Conservation (phyloP, 2,329 filamentous ascomycete genomes). For the Microcera coccophila region DNA sequence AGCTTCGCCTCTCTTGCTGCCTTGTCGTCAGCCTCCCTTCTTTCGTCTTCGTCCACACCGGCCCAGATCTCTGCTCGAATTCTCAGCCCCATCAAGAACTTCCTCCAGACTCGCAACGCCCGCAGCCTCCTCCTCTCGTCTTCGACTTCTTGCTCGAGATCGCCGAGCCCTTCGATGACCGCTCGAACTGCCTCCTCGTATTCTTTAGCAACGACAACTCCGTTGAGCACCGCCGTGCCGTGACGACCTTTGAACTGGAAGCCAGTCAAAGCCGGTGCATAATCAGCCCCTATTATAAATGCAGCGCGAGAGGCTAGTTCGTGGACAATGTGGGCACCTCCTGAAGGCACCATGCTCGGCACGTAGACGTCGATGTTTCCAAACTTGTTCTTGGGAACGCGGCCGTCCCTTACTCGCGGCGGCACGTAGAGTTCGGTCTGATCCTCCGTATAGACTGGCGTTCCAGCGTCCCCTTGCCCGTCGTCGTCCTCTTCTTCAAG, state of each 20-base stretch:
- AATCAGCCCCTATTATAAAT: conserved; percentile 73
- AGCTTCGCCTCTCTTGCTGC: conserved; percentile 35
- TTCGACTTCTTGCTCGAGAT: conserved; percentile 61
- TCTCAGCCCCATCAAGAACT: conserved; percentile 71
- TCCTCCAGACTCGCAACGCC: conserved; percentile 62
- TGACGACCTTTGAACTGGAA: conserved; percentile 84
- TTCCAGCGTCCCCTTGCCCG: conserved; percentile 38
- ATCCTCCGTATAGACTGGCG: conserved; percentile 56
- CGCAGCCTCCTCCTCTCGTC: conserved; percentile 68
- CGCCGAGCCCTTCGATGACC: conserved; percentile 63
- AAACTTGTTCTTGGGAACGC: conserved; percentile 84
- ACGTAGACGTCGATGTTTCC: conserved; percentile 94
- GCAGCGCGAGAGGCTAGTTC: conserved; percentile 66
- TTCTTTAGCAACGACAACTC: conserved; percentile 71
- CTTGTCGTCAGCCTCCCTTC: conserved; percentile 37
- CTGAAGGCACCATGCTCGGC: conserved; percentile 80
- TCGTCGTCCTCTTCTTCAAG: conserved; percentile 28
- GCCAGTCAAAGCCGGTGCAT: conserved; percentile 82
- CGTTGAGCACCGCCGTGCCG: conserved; percentile 77
- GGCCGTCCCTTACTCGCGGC: conserved; percentile 69
- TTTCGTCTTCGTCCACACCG: conserved; percentile 48
- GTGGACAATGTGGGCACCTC: conserved; percentile 67
- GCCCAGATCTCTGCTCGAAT: conserved; percentile 71
- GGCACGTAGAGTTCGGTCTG: conserved; percentile 72
- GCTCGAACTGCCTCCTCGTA: conserved; percentile 67